Conservation (phyloP, 257 asterid species). For the Forsythia suspensa region DNA sequence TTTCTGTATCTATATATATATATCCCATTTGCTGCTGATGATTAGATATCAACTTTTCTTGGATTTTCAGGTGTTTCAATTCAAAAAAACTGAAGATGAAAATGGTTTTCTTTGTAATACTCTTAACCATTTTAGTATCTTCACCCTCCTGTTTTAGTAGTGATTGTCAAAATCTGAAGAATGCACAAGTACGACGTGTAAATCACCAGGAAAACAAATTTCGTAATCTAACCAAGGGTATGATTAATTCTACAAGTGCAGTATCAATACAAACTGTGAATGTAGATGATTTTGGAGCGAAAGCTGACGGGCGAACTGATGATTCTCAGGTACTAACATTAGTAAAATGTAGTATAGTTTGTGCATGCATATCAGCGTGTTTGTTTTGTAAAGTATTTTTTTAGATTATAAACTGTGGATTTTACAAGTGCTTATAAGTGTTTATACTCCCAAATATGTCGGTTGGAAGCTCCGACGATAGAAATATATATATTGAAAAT, state of each 20-base stretch:
- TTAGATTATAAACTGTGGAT: no score
- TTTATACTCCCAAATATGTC: no score
- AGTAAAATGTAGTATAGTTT: not conserved
- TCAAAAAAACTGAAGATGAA: slow-evolving; percentile 8
- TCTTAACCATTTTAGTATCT: slow-evolving; percentile 15
- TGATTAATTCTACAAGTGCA: not conserved
- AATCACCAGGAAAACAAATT: not conserved
- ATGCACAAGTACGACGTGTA: no score
- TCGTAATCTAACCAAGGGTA: not conserved
- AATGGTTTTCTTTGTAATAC: not conserved
- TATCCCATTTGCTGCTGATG: not conserved
- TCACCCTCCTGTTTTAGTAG: slow-evolving; percentile 20
- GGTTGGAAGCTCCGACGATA: no score
- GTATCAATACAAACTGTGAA: slow-evolving; percentile 20
- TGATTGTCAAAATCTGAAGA: not conserved
- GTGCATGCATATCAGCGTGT: not conserved
- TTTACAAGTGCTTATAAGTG: no score
- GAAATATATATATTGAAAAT: no score
- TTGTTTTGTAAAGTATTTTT: no score
- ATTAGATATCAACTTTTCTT: not conserved
- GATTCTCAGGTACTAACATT: slow-evolving; percentile 52
- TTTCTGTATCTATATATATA: not conserved
- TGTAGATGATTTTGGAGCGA: slow-evolving; percentile 76
- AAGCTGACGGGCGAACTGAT: slow-evolving; percentile 55
- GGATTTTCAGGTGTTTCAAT: not conserved